Conservation (phyloP, 805 yeast genomes). For the Candida ipomoeae region DNA sequence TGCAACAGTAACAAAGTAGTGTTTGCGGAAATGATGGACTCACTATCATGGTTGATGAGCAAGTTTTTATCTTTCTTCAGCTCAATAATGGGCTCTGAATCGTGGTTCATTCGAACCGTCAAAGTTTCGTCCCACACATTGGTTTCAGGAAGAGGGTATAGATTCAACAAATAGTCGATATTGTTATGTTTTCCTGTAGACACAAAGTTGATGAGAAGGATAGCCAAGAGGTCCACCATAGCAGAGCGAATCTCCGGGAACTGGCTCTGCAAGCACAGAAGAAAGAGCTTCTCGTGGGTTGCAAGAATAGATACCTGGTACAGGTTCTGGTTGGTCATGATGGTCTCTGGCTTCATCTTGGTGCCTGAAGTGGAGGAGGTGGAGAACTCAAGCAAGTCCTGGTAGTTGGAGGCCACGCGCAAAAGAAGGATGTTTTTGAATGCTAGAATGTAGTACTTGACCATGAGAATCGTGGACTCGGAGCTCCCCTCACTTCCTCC, state of each 20-base stretch:
- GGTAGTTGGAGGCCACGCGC: constrained; percentile 35
- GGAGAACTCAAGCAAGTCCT: constrained; percentile 32
- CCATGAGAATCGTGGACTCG: constrained; percentile 21
- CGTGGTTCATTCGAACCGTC: constrained; percentile 18
- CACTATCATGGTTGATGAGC: constrained; percentile 24
- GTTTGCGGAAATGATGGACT: constrained; percentile 20
- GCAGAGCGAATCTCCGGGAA: constrained; percentile 36
- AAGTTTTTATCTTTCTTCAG: constrained; percentile 22
- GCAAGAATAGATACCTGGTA: constrained; percentile 30
- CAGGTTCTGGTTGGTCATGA: constrained; percentile 38
- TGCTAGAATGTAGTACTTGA: constrained; percentile 30
- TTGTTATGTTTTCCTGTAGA: constrained; percentile 36
- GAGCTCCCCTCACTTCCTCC: constrained; percentile 10
- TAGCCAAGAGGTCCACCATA: constrained; percentile 32
- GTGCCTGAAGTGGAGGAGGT: constrained; percentile 35
- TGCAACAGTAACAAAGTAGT: constrained; percentile 24
- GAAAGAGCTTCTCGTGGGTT: constrained; percentile 28
- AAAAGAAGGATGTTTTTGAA: constrained; percentile 31
- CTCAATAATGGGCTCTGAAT: constrained; percentile 16
- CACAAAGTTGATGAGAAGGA: constrained; percentile 33
- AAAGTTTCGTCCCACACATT: constrained; percentile 29
- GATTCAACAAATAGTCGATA: constrained; percentile 29
- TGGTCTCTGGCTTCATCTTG: constrained; percentile 39
- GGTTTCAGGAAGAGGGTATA: constrained; percentile 29
- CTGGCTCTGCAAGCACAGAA: constrained; percentile 29